Evolutionary conservation across 140 eudicot species (phyloP), one percentile per base, ranked within the genome.

Genomic region (Stevia rebaudiana): DNA sequence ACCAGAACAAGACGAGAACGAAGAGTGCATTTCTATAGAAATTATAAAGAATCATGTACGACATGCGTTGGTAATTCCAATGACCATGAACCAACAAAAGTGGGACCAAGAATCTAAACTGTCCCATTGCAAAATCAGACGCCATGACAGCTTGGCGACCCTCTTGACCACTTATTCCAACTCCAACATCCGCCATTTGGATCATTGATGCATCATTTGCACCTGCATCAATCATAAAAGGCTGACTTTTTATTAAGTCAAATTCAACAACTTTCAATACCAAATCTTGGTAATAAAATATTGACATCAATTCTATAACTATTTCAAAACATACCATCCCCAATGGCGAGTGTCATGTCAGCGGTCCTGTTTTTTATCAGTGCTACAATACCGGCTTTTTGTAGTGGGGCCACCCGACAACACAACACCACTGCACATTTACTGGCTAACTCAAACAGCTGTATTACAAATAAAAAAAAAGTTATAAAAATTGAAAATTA

Each of bases 121-220:
- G 96, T 11, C 95, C 98, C 98, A 91, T 87, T 5, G 98, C 90
- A 65, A 91, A 91, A 79, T 91, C 98, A 25, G 98, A 91, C 30
- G 98, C 85, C 98, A 91, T 91, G 13, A 91, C 98, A 62, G 98
- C 98, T 81, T 91, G 98, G 58, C 98, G 84, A 43, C 98, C 98
- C 79, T 91, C 98, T 82, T 87, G 95, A 19, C 98, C 98, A 23
- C 95, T 91, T 76, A 91, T 91, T 8, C 98, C 98, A 39, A 91
- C 78, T 62, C 98, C 98, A 56, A 91, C 98, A 76, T 91, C 98
- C 19, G 98, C 98, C 82, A 76, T 86, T 83, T 91, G 98, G 78
- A 91, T 91, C 98, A 91, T 91, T 0, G 98, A 91, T 57, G 87
- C 98, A 69, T 91, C 98, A 73, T 91, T 91, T 48, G 98, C 98